Percentiles rank a stretch among this genome's conserved stretches.
These are phyloP conservation scores for Leishmania turanica DNA, from an alignment of 208 protist species.

Conservation along the genomic window DNA sequence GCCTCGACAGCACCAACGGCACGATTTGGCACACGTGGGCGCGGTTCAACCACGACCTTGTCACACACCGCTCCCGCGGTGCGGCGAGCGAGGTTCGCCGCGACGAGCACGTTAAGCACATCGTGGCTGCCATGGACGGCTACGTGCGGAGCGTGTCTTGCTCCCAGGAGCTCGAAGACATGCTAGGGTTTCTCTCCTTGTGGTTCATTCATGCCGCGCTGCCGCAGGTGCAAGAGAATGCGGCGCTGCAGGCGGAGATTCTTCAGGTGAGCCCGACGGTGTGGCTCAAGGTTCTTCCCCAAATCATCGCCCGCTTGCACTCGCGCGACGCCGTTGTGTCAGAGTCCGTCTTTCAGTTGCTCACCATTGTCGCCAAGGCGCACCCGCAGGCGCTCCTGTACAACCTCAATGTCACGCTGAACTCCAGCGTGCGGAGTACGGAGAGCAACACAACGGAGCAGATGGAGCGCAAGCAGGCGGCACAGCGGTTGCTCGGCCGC, in stretches of 20 bases:
- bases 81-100: slow-evolving; percentile 22
- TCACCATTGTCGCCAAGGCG: slow-evolving; percentile 93
- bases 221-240: slow-evolving; percentile 55
- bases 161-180: slow-evolving; percentile 95
- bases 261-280: slow-evolving; percentile 95
- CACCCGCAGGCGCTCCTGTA: slow-evolving; percentile 99
- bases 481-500: slow-evolving; percentile 75
- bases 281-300: slow-evolving; percentile 99
- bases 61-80: slow-evolving; percentile 30
- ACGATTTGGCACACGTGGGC: slow-evolving; percentile 98
- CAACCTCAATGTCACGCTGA: slow-evolving; percentile 97
- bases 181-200: slow-evolving; percentile 98
- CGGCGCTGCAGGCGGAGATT: slow-evolving; percentile 87
- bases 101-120: slow-evolving; percentile 62
- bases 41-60: slow-evolving; percentile 93
- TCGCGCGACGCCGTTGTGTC: slow-evolving; percentile 87
- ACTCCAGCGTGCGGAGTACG: slow-evolving; percentile 55
- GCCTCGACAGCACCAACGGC: slow-evolving; percentile 93
- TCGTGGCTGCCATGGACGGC: slow-evolving; percentile 91
- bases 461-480: slow-evolving; percentile 65
- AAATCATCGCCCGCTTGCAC: slow-evolving; percentile 99
- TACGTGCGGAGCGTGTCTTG: slow-evolving; percentile 95
- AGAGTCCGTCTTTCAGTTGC: slow-evolving; percentile 93
- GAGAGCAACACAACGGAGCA: slow-evolving; percentile 46
- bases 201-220: slow-evolving; percentile 96